Evolutionary conservation across 768 basidiomycete species (phyloP).

Genomic region (Lactifluus rugatus): DNA sequence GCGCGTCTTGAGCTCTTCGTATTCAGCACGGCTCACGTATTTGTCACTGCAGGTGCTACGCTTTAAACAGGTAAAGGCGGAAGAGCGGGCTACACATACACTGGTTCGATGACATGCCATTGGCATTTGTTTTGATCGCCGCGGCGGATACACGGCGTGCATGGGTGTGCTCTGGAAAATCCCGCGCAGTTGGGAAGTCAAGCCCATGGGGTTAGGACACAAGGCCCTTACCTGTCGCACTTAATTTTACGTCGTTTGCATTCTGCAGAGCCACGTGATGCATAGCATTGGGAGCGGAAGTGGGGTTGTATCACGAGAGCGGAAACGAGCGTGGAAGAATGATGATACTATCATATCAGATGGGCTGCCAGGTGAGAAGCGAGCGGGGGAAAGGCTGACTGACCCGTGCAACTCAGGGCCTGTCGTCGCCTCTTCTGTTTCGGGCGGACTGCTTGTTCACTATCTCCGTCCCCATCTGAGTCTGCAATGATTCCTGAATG

Average conservation of each 20-base stretch:
- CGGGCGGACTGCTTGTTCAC: slow-evolving; percentile 43
- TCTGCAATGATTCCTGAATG: slow-evolving; percentile 40
- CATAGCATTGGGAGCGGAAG: slow-evolving; percentile 19
- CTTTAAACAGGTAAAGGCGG: not conserved
- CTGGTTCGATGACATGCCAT: slow-evolving; percentile 75
- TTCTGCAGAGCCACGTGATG: slow-evolving; percentile 35
- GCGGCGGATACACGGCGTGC: slow-evolving; percentile 69
- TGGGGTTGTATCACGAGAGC: slow-evolving; percentile 23
- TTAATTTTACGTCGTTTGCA: slow-evolving; percentile 84
- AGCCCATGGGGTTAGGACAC: slow-evolving; percentile 13
- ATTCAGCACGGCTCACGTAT: slow-evolving; percentile 68
- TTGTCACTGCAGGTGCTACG: slow-evolving; percentile 46
- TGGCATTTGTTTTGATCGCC: slow-evolving; percentile 74
- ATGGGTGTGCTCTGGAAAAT: slow-evolving; percentile 59
- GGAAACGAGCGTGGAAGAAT: slow-evolving; percentile 13
- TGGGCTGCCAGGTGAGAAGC: slow-evolving; percentile 22
- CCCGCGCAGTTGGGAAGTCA: slow-evolving; percentile 16
- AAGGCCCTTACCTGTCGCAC: slow-evolving; percentile 58
- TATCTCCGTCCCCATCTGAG: slow-evolving; percentile 37
- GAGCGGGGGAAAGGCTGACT: slow-evolving; percentile 24
- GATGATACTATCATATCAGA: slow-evolving; percentile 21
- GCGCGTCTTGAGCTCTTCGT: slow-evolving; percentile 62
- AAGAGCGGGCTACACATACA: slow-evolving; percentile 40
- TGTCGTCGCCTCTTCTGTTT: slow-evolving; percentile 81
- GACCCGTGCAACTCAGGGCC: slow-evolving; percentile 79